Conservation (phyloP, 345 rosid genomes). For the Syzygium jambos region DNA sequence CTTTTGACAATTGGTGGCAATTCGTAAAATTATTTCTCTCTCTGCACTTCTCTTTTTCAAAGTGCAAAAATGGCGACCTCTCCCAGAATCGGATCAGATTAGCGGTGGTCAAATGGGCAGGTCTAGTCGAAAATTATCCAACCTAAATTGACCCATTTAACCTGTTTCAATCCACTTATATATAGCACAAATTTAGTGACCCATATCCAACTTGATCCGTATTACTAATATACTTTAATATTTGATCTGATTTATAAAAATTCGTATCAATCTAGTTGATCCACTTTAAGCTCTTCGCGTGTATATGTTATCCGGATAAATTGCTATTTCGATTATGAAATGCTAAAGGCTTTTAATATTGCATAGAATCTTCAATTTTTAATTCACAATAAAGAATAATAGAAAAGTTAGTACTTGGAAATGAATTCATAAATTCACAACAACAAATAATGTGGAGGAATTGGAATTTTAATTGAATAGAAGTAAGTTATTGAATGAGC, state of each 20-base stretch:
- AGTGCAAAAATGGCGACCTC: background rate
- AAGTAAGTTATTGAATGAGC: background rate
- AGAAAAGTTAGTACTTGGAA: background rate
- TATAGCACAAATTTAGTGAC: accelerated
- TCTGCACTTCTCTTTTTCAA: background rate
- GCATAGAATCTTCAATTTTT: background rate
- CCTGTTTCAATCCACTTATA: background rate
- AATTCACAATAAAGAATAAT: background rate
- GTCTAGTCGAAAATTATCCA: background rate
- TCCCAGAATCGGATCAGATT: accelerated
- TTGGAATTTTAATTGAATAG: too few relatives aligned
- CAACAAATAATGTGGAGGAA: too few relatives aligned
- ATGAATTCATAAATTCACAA: background rate
- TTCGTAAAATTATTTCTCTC: background rate
- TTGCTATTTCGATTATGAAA: background rate
- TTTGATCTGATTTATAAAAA: too few relatives aligned
- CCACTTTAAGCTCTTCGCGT: too few relatives aligned
- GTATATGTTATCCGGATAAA: too few relatives aligned
- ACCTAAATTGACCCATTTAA: background rate
- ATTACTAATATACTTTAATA: too few relatives aligned
- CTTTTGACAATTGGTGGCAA: background rate
- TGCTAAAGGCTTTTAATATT: background rate
- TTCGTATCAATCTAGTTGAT: too few relatives aligned
- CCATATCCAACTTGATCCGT: accelerated
- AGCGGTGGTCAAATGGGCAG: background rate